Base-by-base conservation (phyloP, 2,329 filamentous ascomycete genomes). In the Colletotrichum filicis region DNA sequence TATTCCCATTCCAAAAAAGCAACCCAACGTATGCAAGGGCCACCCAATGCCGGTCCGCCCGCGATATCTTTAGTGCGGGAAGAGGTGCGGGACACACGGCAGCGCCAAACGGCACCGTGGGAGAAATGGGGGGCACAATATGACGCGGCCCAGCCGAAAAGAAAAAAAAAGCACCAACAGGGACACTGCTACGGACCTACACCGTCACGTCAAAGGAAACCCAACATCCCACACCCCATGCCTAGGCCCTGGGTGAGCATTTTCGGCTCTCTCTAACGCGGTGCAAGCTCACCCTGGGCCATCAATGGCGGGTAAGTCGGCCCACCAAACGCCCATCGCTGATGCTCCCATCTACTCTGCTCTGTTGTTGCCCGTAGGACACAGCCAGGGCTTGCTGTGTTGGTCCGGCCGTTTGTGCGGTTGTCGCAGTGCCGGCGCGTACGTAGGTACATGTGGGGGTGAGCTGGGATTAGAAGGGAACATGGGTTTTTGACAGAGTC, bases 131-230 rank as follows among this genome's bases (percentile, higher is more conserved):
- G 60, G 26, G 42, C 42, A 46, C 46, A 26, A 46, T 58, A 71
- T 73, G 71, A 73, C 71, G 60, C 70, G 70, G 70, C 70, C 66
- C 66, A 66, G 66, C 49, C 58, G 52, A 62, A 37, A 30, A 26
- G 3, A 26, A 26, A 26, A 3, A 16, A 26, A 53, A 24, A 30
- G 46, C 42, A 49, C 42, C 37, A 42, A 42, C 37, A 49, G 19
- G n/a, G 42, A 22, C 19, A 28, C 53, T 14, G 6, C 11, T 56
- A n/a, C 9, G 3, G 52, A 22, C 26, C 26, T 19, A 57, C 55
- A 12, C 26, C n/a, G n/a, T 12, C 9, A 16, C 37, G 16, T 42
- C 37, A 42, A 42, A 42, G 37, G 37, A 42, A 19, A 42, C 32
- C 11, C 32, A 35, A 5, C 37, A 42, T 42, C 37, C 37, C 37